Conservation (phyloP, 2,329 filamentous ascomycete genomes). For the Ascosphaera aggregata region DNA sequence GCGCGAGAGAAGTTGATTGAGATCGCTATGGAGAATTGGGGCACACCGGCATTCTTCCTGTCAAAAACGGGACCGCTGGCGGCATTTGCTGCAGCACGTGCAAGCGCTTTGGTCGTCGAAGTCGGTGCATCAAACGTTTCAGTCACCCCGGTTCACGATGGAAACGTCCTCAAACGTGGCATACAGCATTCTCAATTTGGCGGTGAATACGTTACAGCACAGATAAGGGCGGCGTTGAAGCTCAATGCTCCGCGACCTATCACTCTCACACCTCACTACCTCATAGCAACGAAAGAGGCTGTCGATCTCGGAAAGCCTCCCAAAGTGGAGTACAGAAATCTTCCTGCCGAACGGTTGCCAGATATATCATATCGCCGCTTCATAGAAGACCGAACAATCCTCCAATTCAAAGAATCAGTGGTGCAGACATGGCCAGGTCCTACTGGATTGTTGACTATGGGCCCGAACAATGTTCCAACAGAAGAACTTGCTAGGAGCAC, state of each 20-base stretch:
- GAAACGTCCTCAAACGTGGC: conserved; percentile 99
- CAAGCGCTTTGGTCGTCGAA: conserved; percentile 99
- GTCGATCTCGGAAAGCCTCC: conserved; percentile 70
- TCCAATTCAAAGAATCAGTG: conserved; percentile 93
- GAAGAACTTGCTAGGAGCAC: conserved; percentile 50
- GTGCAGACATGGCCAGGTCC: conserved; percentile 83
- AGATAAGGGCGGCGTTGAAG: conserved; percentile 61
- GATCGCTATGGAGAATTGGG: conserved; percentile 99
- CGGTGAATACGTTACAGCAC: conserved; percentile 98
- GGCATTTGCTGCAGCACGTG: conserved; percentile 99
- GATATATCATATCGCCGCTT: conserved; percentile 52
- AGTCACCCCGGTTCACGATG: conserved; percentile 99
- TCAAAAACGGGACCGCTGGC: conserved; percentile 99
- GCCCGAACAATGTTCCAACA: conserved; percentile 35
- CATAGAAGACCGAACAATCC: conserved; percentile 79
- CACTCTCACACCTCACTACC: conserved; percentile 60
- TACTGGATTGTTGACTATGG: conserved; percentile 33
- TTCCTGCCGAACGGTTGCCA: conserved; percentile 30
- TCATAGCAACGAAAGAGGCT: conserved; percentile 65
- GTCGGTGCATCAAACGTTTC: conserved; percentile 99
- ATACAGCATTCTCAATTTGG: conserved; percentile 99
- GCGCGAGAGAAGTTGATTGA: conserved; percentile 99
- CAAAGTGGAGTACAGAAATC: conserved; percentile 51
- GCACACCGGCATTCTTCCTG: conserved; percentile 99
- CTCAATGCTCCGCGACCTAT: conserved; percentile 42